A percentile compares a stretch with the other conserved stretches of the same genome.
phyloP scores from a whole-genome alignment of 441 rosid genomes.

The Syzygium syzygioides region DNA sequence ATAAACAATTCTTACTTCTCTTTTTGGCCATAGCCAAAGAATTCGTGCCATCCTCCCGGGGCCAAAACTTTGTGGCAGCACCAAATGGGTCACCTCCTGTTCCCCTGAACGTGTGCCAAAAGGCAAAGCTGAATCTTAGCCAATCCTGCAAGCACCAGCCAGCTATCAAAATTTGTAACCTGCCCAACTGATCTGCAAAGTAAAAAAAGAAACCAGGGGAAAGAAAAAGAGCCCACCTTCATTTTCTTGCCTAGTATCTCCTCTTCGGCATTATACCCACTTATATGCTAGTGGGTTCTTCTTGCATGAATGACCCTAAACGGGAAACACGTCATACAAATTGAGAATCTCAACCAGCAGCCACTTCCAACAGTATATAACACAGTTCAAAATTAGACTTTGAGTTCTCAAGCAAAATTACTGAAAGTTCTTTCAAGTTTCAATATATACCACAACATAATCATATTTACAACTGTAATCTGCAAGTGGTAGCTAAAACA shows the following conservation, averaged over 20 bases:
- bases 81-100: slow-evolving; percentile 90
- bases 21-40: slow-evolving; percentile 90
- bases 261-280: slow-evolving; percentile 89
- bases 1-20: slow-evolving; percentile 58
- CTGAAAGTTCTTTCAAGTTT: neutral
- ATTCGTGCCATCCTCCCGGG: slow-evolving; percentile 98
- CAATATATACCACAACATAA: neutral
- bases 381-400: neutral
- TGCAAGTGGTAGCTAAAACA: neutral
- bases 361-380: neutral
- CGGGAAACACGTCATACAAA: neutral
- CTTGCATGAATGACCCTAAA: slow-evolving; percentile 75
- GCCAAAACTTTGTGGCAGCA: slow-evolving; percentile 84
- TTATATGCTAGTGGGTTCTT: slow-evolving; percentile 64
- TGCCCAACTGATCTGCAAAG: neutral
- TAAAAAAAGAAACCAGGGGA: neutral
- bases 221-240: slow-evolving; percentile 48
- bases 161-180: slow-evolving; percentile 11
- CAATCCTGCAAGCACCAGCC: slow-evolving; percentile 50
- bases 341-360: neutral
- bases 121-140: slow-evolving; percentile 96
- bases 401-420: neutral
- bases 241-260: slow-evolving; percentile 90
- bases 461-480: neutral
- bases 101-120: slow-evolving; percentile 98